Percentiles rank a stretch among this genome's conserved stretches.
phyloP scores from a whole-genome alignment of 768 basidiomycete species.

The Plicaturopsis crispa region DNA sequence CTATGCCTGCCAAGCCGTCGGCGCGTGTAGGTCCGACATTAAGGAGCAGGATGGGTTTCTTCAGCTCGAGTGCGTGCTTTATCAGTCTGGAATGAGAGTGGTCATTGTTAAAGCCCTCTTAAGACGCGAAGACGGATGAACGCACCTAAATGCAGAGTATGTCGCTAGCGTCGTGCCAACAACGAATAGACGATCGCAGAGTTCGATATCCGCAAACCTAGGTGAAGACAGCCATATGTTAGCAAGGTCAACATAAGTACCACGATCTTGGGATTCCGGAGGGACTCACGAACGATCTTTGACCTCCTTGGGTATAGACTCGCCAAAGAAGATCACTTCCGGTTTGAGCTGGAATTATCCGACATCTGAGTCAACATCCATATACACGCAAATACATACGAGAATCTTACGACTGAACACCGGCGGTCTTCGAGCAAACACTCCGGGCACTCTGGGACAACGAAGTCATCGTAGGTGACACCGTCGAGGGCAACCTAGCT shows the following conservation, averaged over 20 bases:
- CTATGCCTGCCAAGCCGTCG: slow-evolving; percentile 58
- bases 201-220: slow-evolving; percentile 53
- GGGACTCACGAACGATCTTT: slow-evolving; percentile 64
- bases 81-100: slow-evolving; percentile 45
- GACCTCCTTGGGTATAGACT: slow-evolving; percentile 63
- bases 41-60: slow-evolving; percentile 74
- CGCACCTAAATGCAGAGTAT: slow-evolving; percentile 82
- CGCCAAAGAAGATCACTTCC: slow-evolving; percentile 83
- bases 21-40: slow-evolving; percentile 89
- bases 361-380: slow-evolving; percentile 2
- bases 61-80: slow-evolving; percentile 66
- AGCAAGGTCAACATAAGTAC: too few relatives aligned
- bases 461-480: slow-evolving; percentile 67
- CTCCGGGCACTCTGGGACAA: slow-evolving; percentile 68
- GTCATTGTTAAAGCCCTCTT: slow-evolving; percentile 1
- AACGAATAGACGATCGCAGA: slow-evolving; percentile 62
- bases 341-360: slow-evolving; percentile 60
- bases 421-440: slow-evolving; percentile 53
- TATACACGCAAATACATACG: not conserved
- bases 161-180: slow-evolving; percentile 91
- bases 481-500: slow-evolving; percentile 74
- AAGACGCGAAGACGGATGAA: not conserved
- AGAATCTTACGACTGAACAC: slow-evolving; percentile 48
- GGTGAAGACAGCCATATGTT: too few relatives aligned
- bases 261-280: not conserved